A percentile compares a stretch with the other conserved stretches of the same genome.
Conservation (phyloP, 257 asterid species). For the Gardenia jasminoides region DNA sequence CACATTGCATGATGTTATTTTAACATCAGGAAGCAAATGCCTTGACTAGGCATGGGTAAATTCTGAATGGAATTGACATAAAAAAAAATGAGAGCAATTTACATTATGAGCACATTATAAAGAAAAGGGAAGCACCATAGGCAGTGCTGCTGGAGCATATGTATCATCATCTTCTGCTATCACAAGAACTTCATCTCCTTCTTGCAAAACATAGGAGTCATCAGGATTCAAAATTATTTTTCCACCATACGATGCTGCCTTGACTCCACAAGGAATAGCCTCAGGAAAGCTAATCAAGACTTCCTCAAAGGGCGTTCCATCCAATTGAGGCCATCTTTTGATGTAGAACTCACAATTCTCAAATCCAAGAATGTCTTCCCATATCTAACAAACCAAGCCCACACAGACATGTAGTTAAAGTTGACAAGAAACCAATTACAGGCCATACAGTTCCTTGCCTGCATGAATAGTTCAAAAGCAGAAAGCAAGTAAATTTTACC, state of each 20-base stretch:
- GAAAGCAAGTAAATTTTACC: conserved; percentile 40
- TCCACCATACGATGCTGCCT: conserved; percentile 76
- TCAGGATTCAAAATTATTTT: conserved; percentile 84
- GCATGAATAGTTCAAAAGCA: conserved; percentile 1
- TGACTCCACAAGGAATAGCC: conserved; percentile 91
- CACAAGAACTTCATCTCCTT: conserved; percentile 86
- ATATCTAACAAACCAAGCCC: conserved; percentile 52
- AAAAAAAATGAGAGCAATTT: background rate
- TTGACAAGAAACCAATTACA: background rate
- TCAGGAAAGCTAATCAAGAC: conserved; percentile 84
- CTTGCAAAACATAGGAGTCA: conserved; percentile 75
- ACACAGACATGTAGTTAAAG: background rate
- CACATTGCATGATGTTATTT: conserved; percentile 2
- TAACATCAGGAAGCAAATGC: background rate
- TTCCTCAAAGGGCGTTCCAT: conserved; percentile 82
- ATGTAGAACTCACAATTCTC: conserved; percentile 91
- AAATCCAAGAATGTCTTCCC: conserved; percentile 96
- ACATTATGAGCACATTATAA: conserved; percentile 3
- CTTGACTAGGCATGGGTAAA: background rate
- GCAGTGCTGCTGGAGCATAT: conserved; percentile 69
- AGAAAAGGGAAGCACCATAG: conserved; percentile 66
- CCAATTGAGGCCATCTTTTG: conserved; percentile 79
- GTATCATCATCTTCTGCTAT: conserved; percentile 94
- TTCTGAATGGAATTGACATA: background rate
- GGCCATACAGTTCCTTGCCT: background rate